phyloP scores from a whole-genome alignment of 2,329 filamentous ascomycete genomes.

The Capronia coronata region DNA sequence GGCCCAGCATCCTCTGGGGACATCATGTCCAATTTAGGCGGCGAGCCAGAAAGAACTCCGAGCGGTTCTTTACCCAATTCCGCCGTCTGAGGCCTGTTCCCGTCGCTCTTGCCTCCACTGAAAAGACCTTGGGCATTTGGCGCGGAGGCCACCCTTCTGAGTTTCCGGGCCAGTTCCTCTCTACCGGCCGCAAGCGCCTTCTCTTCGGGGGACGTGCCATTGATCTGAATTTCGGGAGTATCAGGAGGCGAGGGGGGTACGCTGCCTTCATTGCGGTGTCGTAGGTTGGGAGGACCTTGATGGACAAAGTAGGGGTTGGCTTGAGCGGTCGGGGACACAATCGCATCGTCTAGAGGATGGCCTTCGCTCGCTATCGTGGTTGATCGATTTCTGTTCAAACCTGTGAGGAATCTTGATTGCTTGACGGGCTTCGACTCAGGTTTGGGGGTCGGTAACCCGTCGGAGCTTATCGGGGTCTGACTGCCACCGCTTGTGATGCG shows the following conservation, averaged over 20 bases:
- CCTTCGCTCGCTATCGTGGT: constrained; percentile 90
- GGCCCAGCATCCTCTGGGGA: constrained; percentile 35
- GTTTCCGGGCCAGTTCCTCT: constrained; percentile 86
- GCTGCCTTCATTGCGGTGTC: constrained; percentile 91
- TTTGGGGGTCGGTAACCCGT: constrained; percentile 45
- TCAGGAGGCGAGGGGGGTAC: constrained; percentile 89
- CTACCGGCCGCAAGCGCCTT: constrained; percentile 73
- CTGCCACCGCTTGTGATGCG: constrained; percentile 54
- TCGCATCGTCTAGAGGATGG: constrained; percentile 74
- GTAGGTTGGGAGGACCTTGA: constrained; percentile 84
- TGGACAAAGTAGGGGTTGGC: constrained; percentile 97
- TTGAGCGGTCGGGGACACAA: constrained; percentile 82
- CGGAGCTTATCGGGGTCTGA: constrained; percentile 38
- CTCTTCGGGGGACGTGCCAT: constrained; percentile 58
- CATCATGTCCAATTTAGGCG: constrained; percentile 50
- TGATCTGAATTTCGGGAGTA: constrained; percentile 70
- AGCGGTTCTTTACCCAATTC: constrained; percentile 80
- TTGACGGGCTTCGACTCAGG: constrained; percentile 61
- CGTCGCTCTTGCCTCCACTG: constrained; percentile 48
- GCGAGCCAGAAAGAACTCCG: constrained; percentile 51
- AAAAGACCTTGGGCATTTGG: constrained; percentile 96
- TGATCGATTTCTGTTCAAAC: constrained; percentile 79
- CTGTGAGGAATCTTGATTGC: constrained; percentile 82
- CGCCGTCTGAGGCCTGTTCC: constrained; percentile 71
- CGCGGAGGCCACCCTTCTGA: constrained; percentile 89